A percentile compares a stretch with the other conserved stretches of the same genome.
Conservation (phyloP, 305 asterid genomes). For the Striga hermonthica region DNA sequence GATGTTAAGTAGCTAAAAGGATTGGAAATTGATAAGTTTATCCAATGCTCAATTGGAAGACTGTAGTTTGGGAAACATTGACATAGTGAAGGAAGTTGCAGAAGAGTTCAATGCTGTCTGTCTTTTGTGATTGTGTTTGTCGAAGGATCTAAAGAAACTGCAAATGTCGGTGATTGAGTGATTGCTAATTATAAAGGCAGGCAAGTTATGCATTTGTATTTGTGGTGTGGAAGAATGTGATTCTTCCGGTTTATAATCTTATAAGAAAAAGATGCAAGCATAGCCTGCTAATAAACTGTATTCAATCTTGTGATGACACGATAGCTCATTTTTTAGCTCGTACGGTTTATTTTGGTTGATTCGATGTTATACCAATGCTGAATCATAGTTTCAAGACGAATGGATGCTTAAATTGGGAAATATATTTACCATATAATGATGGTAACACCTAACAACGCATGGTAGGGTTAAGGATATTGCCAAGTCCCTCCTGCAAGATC, state of each 20-base stretch:
- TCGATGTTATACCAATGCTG: neutral
- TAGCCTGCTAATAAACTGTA: too few species aligned
- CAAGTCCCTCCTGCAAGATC: neutral
- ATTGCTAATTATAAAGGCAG: too few species aligned
- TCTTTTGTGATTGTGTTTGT: neutral
- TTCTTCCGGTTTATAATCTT: neutral
- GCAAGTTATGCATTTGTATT: neutral
- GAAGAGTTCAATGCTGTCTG: neutral
- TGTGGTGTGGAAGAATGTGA: conserved; percentile 4
- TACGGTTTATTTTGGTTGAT: neutral
- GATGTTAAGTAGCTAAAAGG: neutral
- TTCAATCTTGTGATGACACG: neutral
- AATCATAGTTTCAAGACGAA: neutral
- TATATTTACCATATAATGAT: neutral
- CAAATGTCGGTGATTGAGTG: too few species aligned
- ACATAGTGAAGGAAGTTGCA: neutral
- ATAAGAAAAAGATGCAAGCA: too few species aligned
- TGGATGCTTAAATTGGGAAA: neutral
- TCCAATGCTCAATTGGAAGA: neutral
- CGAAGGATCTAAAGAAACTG: neutral
- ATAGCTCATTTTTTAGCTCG: neutral
- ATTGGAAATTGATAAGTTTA: neutral
- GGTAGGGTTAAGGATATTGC: neutral
- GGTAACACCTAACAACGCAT: conserved; percentile 17
- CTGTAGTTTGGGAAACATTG: neutral